These are phyloP conservation scores for Zizania latifolia DNA, from an alignment of 176 grass and related monocot genomes.

Conservation along the genomic window DNA sequence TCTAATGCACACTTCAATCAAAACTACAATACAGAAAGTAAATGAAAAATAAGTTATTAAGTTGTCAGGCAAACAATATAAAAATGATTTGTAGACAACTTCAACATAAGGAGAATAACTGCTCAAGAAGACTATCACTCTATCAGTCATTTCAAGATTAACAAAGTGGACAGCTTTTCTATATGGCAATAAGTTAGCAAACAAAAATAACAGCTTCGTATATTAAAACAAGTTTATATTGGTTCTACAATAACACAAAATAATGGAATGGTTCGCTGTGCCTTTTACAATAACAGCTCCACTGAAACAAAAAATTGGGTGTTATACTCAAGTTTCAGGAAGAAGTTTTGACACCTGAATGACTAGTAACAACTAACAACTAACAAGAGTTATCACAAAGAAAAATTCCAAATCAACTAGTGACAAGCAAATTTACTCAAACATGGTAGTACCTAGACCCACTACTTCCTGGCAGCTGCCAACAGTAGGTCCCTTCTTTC, in stretches of 20 bases:
- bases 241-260: background rate
- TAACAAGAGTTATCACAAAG: constrained; percentile 13
- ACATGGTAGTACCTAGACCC: constrained; percentile 27
- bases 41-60: background rate
- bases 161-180: background rate
- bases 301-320: background rate
- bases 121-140: background rate
- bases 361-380: constrained; percentile 1
- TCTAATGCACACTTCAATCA: background rate
- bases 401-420: background rate
- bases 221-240: background rate
- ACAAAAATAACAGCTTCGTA: background rate
- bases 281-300: background rate
- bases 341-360: background rate
- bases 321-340: background rate
- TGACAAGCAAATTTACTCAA: background rate
- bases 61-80: background rate
- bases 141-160: constrained; percentile 28
- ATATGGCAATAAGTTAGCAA: background rate
- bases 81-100: no score
- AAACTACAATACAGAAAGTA: background rate
- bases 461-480: constrained; percentile 8
- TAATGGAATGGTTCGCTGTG: background rate
- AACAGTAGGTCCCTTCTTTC: constrained; percentile 13
- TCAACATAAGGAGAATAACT: background rate